phyloP scores from a whole-genome alignment of 2,329 filamentous ascomycete genomes.

The Pseudopyrenochaeta lycopersici region DNA sequence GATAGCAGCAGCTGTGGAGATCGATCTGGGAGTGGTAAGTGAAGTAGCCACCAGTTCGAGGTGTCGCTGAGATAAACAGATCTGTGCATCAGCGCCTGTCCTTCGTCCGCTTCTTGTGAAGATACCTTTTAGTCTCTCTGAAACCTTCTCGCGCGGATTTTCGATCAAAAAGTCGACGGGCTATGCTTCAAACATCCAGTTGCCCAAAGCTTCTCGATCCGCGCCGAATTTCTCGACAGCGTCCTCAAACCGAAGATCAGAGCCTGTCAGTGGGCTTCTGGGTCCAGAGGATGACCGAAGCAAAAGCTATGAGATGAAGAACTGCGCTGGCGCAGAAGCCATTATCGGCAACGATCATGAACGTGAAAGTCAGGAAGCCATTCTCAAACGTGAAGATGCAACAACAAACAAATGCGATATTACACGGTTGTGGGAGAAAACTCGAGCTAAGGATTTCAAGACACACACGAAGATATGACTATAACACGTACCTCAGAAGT shows the following conservation, averaged over 20 bases:
- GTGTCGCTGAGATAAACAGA: conserved; percentile 11
- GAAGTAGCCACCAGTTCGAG: neutral
- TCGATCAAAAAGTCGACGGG: conserved; percentile 13
- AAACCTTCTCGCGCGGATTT: conserved; percentile 21
- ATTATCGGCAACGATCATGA: neutral
- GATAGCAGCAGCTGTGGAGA: conserved; percentile 58
- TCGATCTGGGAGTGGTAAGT: conserved; percentile 57
- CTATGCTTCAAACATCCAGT: conserved; percentile 10
- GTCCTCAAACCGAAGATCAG: conserved; percentile 22
- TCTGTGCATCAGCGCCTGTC: conserved; percentile 44
- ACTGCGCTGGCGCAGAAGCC: conserved; percentile 26
- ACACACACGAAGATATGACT: conserved; percentile 20
- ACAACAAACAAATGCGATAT: neutral
- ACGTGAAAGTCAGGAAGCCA: conserved; percentile 11
- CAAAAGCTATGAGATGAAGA: conserved; percentile 32
- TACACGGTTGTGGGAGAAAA: conserved; percentile 22
- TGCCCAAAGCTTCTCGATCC: conserved; percentile 1
- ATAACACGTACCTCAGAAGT: conserved; percentile 30
- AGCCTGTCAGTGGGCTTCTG: conserved; percentile 17
- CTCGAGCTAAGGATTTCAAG: conserved; percentile 4
- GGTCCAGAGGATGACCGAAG: conserved; percentile 17
- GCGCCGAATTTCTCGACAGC: conserved; percentile 8
- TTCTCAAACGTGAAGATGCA: conserved; percentile 6
- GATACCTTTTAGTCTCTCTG: conserved; percentile 33
- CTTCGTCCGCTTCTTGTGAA: conserved; percentile 39